Evolutionary conservation across 805 yeast species (phyloP).

Genomic region (Lipomyces starkeyi): DNA sequence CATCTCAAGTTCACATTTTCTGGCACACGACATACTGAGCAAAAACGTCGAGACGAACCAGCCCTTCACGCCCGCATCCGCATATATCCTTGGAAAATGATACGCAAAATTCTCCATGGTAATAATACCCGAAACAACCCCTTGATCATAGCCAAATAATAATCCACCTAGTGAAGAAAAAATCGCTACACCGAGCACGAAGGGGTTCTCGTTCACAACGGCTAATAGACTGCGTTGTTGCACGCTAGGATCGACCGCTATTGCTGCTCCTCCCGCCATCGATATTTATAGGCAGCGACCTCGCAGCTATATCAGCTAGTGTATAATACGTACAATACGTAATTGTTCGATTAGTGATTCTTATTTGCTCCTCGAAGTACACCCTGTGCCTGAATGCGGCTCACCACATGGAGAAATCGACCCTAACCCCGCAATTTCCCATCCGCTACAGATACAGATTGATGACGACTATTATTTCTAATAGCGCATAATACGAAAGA

Average conservation of each 20-base stretch:
- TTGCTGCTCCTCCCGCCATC: not conserved
- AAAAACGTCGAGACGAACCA: constrained; percentile 36
- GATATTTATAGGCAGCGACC: not conserved
- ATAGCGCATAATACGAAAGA: too few relatives aligned
- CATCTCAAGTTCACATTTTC: not conserved
- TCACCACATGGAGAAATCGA: too few relatives aligned
- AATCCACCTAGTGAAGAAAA: constrained; percentile 45
- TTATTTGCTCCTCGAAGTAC: too few relatives aligned
- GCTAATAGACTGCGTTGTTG: not conserved
- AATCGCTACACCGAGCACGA: constrained; percentile 39
- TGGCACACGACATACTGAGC: constrained; percentile 20
- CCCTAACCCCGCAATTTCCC: too few relatives aligned
- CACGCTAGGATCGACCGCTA: not conserved
- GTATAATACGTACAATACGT: not conserved
- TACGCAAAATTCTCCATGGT: constrained; percentile 40
- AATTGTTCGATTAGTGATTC: too few relatives aligned
- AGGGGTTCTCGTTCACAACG: constrained; percentile 24
- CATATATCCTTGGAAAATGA: constrained; percentile 35
- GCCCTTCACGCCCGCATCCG: constrained; percentile 32
- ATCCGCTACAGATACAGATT: too few relatives aligned
- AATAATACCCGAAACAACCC: constrained; percentile 42
- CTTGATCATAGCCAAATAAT: constrained; percentile 44
- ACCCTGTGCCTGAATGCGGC: not conserved
- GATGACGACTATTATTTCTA: too few relatives aligned
- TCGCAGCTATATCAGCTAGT: not conserved